Percentiles rank a stretch among this genome's conserved stretches.
Evolutionary conservation across 805 yeast species (phyloP).

Genomic region (Ogataea wickerhamii): DNA sequence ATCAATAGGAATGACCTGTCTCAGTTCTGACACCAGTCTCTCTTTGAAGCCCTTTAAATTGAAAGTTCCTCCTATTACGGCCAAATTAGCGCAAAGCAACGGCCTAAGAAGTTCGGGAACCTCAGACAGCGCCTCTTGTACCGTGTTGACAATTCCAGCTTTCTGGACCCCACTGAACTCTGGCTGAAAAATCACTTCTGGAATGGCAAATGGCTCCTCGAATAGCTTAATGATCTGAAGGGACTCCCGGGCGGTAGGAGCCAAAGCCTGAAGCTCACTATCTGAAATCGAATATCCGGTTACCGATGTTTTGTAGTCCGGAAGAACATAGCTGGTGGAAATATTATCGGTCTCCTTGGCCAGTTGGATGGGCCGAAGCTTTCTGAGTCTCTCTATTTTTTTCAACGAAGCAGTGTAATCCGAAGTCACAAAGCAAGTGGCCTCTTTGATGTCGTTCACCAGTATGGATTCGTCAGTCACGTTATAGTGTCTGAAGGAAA

Average conservation of each 20-base stretch:
- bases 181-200: slow-evolving; percentile 86
- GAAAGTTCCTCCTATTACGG: slow-evolving; percentile 79
- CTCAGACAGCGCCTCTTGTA: slow-evolving; percentile 62
- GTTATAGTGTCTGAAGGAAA: slow-evolving; percentile 89
- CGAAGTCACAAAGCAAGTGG: slow-evolving; percentile 62
- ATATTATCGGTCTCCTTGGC: slow-evolving; percentile 27
- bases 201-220: slow-evolving; percentile 86
- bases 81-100: slow-evolving; percentile 72
- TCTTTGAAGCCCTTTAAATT: slow-evolving; percentile 63
- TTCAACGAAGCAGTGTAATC: slow-evolving; percentile 41
- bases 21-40: slow-evolving; percentile 59
- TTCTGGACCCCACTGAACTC: slow-evolving; percentile 72
- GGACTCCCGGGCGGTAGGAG: slow-evolving; percentile 9
- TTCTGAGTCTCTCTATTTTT: slow-evolving; percentile 26
- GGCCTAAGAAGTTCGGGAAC: slow-evolving; percentile 76
- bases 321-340: slow-evolving; percentile 72
- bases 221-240: slow-evolving; percentile 59
- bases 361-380: slow-evolving; percentile 15
- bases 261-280: slow-evolving; percentile 8
- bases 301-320: slow-evolving; percentile 79
- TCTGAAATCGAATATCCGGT: slow-evolving; percentile 52
- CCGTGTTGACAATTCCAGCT: slow-evolving; percentile 70
- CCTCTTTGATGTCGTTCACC: slow-evolving; percentile 82
- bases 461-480: slow-evolving; percentile 87
- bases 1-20: slow-evolving; percentile 65